A percentile compares a stretch with the other conserved stretches of the same genome.
phyloP scores from a whole-genome alignment of 306 rosid genomes.

The Vigna unguiculata region DNA sequence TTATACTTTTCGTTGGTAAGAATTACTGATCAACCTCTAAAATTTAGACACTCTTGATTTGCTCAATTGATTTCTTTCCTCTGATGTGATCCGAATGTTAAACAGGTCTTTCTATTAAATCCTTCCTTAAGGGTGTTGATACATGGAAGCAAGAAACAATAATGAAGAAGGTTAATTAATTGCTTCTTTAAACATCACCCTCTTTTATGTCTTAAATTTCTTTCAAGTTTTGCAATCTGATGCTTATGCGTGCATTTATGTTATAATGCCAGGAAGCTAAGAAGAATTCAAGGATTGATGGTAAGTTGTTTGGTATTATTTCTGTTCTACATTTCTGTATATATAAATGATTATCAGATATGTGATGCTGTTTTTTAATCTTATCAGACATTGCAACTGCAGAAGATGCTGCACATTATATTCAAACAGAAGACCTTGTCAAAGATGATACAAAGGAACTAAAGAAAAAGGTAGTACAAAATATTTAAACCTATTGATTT shows the following conservation, averaged over 20 bases:
- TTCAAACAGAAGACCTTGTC: constrained; percentile 49
- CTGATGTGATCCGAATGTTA: neutral
- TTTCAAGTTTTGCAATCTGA: neutral
- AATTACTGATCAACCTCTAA: neutral
- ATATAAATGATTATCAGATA: neutral
- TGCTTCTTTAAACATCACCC: neutral
- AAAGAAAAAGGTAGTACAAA: constrained; percentile 25
- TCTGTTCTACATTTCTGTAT: neutral
- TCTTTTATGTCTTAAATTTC: neutral
- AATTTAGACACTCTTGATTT: neutral
- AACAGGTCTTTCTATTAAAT: constrained; percentile 56
- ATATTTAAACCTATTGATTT: neutral
- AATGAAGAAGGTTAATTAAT: constrained; percentile 60
- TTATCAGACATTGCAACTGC: constrained; percentile 29
- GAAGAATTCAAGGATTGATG: constrained; percentile 36
- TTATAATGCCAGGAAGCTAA: constrained; percentile 63
- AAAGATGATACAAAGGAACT: constrained; percentile 33
- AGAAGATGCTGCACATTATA: constrained; percentile 30
- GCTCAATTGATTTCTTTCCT: neutral
- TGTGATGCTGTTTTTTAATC: constrained; percentile 9
- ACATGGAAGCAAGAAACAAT: constrained; percentile 79
- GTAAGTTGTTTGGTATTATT: constrained; percentile 19
- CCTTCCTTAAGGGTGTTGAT: constrained; percentile 67
- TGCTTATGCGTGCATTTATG: constrained; percentile 27
- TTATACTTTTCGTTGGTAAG: constrained; percentile 62